Evolutionary conservation across 768 basidiomycete genomes (phyloP).

Genomic region (Boletus edulis): DNA sequence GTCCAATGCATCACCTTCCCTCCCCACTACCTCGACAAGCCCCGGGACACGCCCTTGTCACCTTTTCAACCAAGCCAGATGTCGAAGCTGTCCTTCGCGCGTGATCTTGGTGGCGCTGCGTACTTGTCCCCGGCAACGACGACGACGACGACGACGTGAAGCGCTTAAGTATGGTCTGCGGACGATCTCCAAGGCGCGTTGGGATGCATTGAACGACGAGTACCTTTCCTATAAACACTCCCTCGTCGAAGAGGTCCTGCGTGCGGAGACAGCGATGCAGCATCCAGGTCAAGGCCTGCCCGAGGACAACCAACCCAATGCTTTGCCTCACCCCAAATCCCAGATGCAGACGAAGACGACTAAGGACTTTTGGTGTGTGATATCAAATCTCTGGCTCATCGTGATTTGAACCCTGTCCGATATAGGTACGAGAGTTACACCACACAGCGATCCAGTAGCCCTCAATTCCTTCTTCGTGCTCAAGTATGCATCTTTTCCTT

Average conservation of each 20-base stretch:
- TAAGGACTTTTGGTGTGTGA: slow-evolving; percentile 88
- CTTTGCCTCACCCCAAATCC: neutral
- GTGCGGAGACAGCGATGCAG: slow-evolving; percentile 1
- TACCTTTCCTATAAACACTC: slow-evolving; percentile 61
- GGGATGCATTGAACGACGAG: slow-evolving; percentile 65
- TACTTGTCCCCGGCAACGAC: neutral
- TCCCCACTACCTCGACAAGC: slow-evolving; percentile 61
- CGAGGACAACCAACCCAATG: neutral
- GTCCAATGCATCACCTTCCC: slow-evolving; percentile 59
- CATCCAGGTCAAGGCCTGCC: neutral
- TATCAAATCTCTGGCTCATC: slow-evolving; percentile 1
- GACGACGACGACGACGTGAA: slow-evolving; percentile 25
- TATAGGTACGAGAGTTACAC: slow-evolving; percentile 83
- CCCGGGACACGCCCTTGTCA: slow-evolving; percentile 55
- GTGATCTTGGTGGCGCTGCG: slow-evolving; percentile 55
- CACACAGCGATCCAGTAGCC: slow-evolving; percentile 86
- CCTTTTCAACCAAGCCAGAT: slow-evolving; percentile 42
- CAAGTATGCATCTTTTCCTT: slow-evolving; percentile 55
- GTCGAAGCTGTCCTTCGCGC: slow-evolving; percentile 39
- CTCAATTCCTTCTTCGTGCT: slow-evolving; percentile 98
- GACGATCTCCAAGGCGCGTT: slow-evolving; percentile 50
- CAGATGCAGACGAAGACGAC: slow-evolving; percentile 9
- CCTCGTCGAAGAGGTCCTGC: slow-evolving; percentile 48
- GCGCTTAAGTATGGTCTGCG: slow-evolving; percentile 62
- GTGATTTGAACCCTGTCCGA: neutral